Conservation (phyloP, 345 rosid species). For the Gossypium rotundifolium region DNA sequence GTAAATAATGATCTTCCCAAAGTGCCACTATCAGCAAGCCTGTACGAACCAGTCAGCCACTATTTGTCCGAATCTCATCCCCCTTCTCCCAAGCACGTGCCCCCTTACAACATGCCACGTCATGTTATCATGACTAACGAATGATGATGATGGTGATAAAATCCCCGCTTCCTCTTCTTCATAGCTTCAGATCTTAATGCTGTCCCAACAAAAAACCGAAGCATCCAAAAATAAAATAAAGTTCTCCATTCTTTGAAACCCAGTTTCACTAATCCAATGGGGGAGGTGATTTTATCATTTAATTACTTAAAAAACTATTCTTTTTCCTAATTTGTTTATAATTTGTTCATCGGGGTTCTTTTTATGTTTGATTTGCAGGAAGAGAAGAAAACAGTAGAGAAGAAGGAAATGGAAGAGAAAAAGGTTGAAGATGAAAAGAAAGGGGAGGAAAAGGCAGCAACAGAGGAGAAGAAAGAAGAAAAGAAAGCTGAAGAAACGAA, state of each 20-base stretch:
- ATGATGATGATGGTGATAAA: conserved; percentile 6
- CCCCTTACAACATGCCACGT: conserved; percentile 17
- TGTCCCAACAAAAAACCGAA: neutral
- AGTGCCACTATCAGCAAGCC: too few species aligned
- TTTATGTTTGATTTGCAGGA: conserved; percentile 30
- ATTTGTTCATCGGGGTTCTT: neutral
- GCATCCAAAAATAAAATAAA: neutral
- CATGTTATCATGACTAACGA: neutral
- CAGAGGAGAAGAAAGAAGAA: conserved; percentile 23
- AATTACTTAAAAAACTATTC: neutral
- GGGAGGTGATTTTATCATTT: conserved; percentile 47
- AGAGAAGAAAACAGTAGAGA: conserved; percentile 40
- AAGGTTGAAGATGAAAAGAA: conserved; percentile 33
- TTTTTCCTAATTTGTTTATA: neutral
- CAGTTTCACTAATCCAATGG: conserved; percentile 33
- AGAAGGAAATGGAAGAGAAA: conserved; percentile 27
- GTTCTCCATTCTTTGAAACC: neutral
- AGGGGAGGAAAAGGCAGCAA: conserved; percentile 35
- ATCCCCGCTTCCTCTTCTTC: neutral
- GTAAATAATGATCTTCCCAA: too few species aligned
- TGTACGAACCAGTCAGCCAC: too few species aligned
- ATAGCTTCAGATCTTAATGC: conserved; percentile 29
- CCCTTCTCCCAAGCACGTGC: conserved; percentile 33
- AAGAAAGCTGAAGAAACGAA: conserved; percentile 25
- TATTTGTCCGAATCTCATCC: neutral